A percentile compares a stretch with the other conserved stretches of the same genome.
These are phyloP conservation scores for Mortierella sp. DNA, from an alignment of 371 early-diverging fungal genomes.

Conservation along the genomic window DNA sequence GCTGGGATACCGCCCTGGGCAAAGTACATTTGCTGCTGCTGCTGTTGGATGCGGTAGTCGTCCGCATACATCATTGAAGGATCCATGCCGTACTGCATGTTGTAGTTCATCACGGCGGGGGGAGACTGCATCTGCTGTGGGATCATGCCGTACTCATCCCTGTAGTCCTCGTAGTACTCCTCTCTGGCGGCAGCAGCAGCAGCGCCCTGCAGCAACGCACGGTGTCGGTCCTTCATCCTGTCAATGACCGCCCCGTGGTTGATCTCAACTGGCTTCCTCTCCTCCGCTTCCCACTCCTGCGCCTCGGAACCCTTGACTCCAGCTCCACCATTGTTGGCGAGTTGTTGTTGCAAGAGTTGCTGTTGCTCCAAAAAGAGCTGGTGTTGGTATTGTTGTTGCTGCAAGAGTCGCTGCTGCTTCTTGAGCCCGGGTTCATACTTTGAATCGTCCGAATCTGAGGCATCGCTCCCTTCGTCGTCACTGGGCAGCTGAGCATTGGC, in stretches of 20 bases:
- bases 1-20: conserved; percentile 1
- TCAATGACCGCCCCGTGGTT: conserved; percentile 35
- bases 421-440: conserved; percentile 15
- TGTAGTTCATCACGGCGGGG: conserved; percentile 10
- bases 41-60: conserved; percentile 31
- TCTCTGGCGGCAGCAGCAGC: conserved; percentile 38
- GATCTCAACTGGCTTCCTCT: not conserved
- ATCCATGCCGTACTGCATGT: conserved; percentile 26
- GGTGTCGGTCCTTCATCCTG: conserved; percentile 47
- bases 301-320: not conserved
- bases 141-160: conserved; percentile 24
- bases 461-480: conserved; percentile 39
- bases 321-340: not conserved
- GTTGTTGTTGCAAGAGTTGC: conserved; percentile 1
- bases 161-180: conserved; percentile 36
- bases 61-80: conserved; percentile 33
- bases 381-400: conserved; percentile 16
- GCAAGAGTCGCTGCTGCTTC: conserved; percentile 19
- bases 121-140: conserved; percentile 20
- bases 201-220: conserved; percentile 33
- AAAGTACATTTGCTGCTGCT: conserved; percentile 31
- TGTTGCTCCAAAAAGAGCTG: conserved; percentile 14
- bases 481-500: conserved; percentile 46
- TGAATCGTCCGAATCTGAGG: conserved; percentile 29
- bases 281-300: not conserved